A percentile compares a stretch with the other conserved stretches of the same genome.
phyloP scores from a whole-genome alignment of 176 grass and related monocot species.

The Avena insularis region DNA sequence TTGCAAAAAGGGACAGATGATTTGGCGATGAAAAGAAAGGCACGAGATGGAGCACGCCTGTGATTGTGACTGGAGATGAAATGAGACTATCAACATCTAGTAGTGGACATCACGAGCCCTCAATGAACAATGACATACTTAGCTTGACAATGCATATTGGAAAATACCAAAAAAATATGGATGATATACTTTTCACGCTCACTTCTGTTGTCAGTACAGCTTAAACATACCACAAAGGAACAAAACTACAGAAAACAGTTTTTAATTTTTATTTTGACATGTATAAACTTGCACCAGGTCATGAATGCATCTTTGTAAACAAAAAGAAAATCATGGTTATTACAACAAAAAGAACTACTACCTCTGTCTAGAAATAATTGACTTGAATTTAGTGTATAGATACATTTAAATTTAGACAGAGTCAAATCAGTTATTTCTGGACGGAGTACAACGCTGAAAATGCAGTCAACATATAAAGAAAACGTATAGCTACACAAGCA shows the following conservation, averaged over 20 bases:
- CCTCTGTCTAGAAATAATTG: too few species aligned
- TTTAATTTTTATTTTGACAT: not conserved
- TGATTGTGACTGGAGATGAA: not conserved
- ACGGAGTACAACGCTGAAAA: not conserved
- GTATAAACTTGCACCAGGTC: not conserved
- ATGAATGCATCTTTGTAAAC: not conserved
- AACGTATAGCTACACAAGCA: not conserved
- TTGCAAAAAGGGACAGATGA: not conserved
- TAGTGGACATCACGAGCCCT: not conserved
- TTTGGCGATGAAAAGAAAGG: not conserved
- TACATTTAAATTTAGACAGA: too few species aligned
- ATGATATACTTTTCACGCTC: not conserved
- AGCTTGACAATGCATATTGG: not conserved
- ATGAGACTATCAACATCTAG: not conserved
- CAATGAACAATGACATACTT: not conserved
- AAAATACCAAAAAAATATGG: not conserved
- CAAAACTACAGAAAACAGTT: not conserved
- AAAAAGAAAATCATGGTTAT: too few species aligned
- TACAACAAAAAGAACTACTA: too few species aligned
- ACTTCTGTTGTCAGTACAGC: not conserved
- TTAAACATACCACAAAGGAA: not conserved
- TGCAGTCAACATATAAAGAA: not conserved
- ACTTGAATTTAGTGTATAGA: too few species aligned
- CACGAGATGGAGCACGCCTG: not conserved
- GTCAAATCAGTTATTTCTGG: too few species aligned